These are phyloP conservation scores for Globisporangium rhizosaccharum DNA, from an alignment of 352 stramenopile species.

Conservation along the genomic window DNA sequence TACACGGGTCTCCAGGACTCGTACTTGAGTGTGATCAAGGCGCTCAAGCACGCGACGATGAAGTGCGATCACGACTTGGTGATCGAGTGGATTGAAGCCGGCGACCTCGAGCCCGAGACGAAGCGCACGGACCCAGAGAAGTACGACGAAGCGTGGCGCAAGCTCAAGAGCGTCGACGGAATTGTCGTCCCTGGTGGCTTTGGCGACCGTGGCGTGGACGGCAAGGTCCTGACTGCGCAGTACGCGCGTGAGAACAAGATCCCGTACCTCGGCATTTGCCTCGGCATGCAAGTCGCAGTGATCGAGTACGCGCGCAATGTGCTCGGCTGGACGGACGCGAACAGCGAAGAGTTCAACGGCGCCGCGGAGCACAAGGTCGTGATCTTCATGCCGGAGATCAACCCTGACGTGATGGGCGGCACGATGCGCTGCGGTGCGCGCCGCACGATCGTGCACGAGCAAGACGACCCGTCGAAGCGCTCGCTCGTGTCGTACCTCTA, in stretches of 20 bases:
- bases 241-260: constrained; percentile 95
- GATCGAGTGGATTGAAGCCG: constrained; percentile 98
- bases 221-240: constrained; percentile 95
- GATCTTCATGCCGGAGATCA: constrained; percentile 99
- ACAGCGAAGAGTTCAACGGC: constrained; percentile 94
- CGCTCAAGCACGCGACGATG: constrained; percentile 93
- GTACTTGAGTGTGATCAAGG: constrained; percentile 99
- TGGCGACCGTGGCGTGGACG: constrained; percentile 96
- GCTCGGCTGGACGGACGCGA: constrained; percentile 89
- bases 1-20: constrained; percentile 99
- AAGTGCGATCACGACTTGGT: constrained; percentile 91
- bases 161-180: constrained; percentile 89
- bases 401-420: constrained; percentile 97
- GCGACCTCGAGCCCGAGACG: constrained; percentile 87
- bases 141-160: constrained; percentile 89
- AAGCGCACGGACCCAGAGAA: constrained; percentile 64
- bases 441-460: constrained; percentile 90
- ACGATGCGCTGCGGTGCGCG: constrained; percentile 99
- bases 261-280: constrained; percentile 97
- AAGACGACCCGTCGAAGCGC: constrained; percentile 73
- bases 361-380: constrained; percentile 90
- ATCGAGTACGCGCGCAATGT: constrained; percentile 97
- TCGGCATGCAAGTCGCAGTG: constrained; percentile 94
- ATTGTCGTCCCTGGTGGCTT: constrained; percentile 99
- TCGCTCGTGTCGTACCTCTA: constrained; percentile 91